Conservation (phyloP, 1,284 basidiomycete species). For the Xerocomus nothofagi region DNA sequence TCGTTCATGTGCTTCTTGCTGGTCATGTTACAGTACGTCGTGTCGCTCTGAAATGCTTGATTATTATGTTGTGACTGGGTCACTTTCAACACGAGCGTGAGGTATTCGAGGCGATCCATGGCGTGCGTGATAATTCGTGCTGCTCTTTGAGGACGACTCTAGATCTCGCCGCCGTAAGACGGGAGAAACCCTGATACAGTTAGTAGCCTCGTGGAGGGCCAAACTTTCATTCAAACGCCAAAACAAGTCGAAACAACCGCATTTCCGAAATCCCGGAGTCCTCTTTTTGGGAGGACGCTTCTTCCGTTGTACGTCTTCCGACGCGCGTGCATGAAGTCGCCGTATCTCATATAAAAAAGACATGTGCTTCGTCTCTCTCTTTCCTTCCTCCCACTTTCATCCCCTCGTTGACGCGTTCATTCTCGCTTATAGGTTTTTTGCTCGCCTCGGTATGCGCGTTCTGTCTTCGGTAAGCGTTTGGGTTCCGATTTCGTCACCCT, state of each 20-base stretch:
- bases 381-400: no score
- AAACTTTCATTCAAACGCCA: not conserved
- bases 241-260: not conserved
- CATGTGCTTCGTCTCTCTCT: not conserved
- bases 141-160: no score
- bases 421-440: no score
- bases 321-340: not conserved
- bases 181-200: not conserved
- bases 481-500: no score
- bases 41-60: conserved; percentile 2
- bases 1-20: not conserved
- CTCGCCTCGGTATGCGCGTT: no score
- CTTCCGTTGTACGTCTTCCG: not conserved
- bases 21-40: not conserved
- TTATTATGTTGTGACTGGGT: no score
- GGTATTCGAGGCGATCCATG: no score
- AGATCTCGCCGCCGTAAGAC: not conserved
- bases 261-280: not conserved
- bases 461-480: no score
- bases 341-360: not conserved
- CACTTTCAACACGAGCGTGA: no score
- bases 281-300: not conserved
- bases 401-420: no score
- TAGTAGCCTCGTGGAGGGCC: no score
- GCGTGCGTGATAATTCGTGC: no score